Evolutionary conservation across 768 basidiomycete genomes (phyloP).

Genomic region (Mycena capillaripes): DNA sequence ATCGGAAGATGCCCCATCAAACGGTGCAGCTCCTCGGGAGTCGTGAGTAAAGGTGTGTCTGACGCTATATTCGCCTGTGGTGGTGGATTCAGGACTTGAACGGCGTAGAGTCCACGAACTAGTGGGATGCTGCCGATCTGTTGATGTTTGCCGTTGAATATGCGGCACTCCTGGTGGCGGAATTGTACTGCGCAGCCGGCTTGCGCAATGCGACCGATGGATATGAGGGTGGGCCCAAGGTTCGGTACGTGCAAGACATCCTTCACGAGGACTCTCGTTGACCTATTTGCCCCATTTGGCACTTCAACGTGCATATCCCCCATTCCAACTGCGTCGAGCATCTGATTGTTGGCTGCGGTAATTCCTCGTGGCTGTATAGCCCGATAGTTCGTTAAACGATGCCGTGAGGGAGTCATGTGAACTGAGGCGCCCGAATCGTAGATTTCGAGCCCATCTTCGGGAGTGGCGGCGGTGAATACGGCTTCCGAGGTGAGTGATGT

Average conservation of each 20-base stretch:
- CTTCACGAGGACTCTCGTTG: not conserved
- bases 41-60: conserved; percentile 7
- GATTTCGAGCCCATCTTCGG: conserved; percentile 39
- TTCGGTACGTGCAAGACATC: not conserved
- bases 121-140: not conserved
- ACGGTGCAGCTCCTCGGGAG: conserved; percentile 41
- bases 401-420: conserved; percentile 51
- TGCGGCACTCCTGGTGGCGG: conserved; percentile 37
- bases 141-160: conserved; percentile 24
- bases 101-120: conserved; percentile 1
- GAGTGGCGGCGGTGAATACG: not conserved
- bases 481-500: conserved; percentile 4
- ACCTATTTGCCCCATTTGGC: not conserved
- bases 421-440: conserved; percentile 54
- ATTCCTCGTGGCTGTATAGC: conserved; percentile 46
- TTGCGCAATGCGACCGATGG: conserved; percentile 39
- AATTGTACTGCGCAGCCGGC: conserved; percentile 43
- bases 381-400: conserved; percentile 46
- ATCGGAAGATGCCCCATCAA: conserved; percentile 44
- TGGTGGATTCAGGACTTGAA: not conserved
- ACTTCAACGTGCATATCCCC: conserved; percentile 1
- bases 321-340: not conserved
- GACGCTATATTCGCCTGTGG: not conserved
- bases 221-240: not conserved
- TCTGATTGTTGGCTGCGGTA: conserved; percentile 44